These are phyloP conservation scores for Rhynchospora tenuis DNA, from an alignment of 176 grass and related monocot species.

Conservation along the genomic window DNA sequence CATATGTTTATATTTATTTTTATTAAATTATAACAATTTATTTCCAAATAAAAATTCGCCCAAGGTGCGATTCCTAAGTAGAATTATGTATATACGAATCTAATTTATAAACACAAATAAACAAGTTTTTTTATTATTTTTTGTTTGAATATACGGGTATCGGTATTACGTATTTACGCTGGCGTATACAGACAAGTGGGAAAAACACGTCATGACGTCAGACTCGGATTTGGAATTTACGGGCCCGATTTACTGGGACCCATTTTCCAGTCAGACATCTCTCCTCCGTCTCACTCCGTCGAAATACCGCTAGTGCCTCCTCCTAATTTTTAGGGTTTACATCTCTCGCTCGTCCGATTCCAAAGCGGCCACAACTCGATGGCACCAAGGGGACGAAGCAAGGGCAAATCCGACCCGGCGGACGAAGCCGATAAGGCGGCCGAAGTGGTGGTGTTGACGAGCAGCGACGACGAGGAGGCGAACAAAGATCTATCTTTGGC, in stretches of 20 bases:
- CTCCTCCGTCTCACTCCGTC: neutral
- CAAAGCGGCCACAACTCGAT: constrained; percentile 20
- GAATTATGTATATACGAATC: too few relatives aligned
- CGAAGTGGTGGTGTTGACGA: constrained; percentile 1
- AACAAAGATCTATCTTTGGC: constrained; percentile 89
- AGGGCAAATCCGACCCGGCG: constrained; percentile 34
- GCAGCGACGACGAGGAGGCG: constrained; percentile 57
- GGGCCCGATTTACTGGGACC: neutral
- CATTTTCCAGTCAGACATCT: neutral
- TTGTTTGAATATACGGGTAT: too few relatives aligned
- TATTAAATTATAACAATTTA: too few relatives aligned
- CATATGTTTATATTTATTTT: too few relatives aligned
- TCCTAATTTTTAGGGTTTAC: constrained; percentile 40
- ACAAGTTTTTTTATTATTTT: too few relatives aligned
- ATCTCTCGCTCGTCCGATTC: neutral
- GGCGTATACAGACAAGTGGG: too few relatives aligned
- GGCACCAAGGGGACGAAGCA: constrained; percentile 35
- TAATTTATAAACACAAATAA: too few relatives aligned
- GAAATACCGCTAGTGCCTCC: neutral
- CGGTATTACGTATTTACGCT: too few relatives aligned
- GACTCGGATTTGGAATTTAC: neutral
- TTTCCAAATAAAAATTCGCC: too few relatives aligned
- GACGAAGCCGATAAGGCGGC: neutral
- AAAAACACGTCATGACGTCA: too few relatives aligned
- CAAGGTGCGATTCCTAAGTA: too few relatives aligned